Base-by-base conservation (phyloP, 805 yeast species). In the Teunomyces stri region DNA sequence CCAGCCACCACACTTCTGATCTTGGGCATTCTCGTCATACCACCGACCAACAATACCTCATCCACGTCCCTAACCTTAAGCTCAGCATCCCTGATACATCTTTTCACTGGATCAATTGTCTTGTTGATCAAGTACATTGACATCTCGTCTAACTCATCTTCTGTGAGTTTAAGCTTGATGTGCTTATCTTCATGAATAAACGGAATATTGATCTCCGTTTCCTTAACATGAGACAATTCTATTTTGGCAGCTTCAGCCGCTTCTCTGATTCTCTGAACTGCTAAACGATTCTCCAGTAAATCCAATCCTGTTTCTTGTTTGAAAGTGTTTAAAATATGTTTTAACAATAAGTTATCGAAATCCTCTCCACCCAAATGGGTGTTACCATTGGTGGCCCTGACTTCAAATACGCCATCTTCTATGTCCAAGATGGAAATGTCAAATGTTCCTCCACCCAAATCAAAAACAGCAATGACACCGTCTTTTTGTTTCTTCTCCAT, bases 11-110 rank as follows among this genome's bases (percentile, higher is more conserved):
- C 72, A 33, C 74, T 75, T 51, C 89, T 71, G 50, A 87, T 81
- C 66, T 81, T 83, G 46, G 95, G 95, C 96, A 87, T 87, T 66
- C 95, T 74, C 3, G 96, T 87, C 95, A 87, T 87, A 53, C 96
- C 96, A 49, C 96, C 96, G 34, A 87, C 95, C 37, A 87, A 62
- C 38, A 87, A 79, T 27, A 87, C 81, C 62, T 87, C 90, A 59
- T 87, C 87, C 42, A 87, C 75, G 30, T 86, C 89, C 29, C 77
- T 75, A 6, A 83, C 72, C 37, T 80, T 72, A 52, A 87, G 67
- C 33, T 80, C 85, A 1, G 94, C 89, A 68, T 87, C 96, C 57
- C 80, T 78, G 40, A 87, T 64, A 36, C 94, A 90, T 60, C 79
- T 80, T 58, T 82, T 81, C 22, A 87, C 89, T 3, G 92, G 91